A percentile compares a stretch with the other conserved stretches of the same genome.
These are phyloP conservation scores for Colletotrichum sp. DNA, from an alignment of 2,329 filamentous ascomycete genomes.

Conservation along the genomic window DNA sequence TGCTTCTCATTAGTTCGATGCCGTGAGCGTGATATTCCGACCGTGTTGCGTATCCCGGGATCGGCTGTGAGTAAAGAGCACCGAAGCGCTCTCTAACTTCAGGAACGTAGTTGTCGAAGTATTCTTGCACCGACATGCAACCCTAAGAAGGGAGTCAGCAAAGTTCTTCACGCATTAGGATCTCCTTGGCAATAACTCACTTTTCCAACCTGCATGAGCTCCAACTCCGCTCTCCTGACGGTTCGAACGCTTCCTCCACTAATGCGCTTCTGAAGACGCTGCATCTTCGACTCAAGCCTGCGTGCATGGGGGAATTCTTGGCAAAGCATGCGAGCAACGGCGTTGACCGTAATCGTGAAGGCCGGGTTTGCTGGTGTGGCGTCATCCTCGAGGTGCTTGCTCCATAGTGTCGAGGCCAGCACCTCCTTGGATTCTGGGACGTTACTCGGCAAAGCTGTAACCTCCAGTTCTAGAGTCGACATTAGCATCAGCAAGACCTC, in stretches of 20 bases:
- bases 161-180: too few relatives aligned
- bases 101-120: conserved; percentile 47
- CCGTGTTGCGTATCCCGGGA: conserved; percentile 32
- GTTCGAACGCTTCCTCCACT: conserved; percentile 41
- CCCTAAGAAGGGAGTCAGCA: conserved; percentile 35
- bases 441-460: conserved; percentile 40
- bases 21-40: conserved; percentile 46
- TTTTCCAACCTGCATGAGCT: conserved; percentile 56
- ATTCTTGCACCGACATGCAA: conserved; percentile 37
- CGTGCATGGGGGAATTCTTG: conserved; percentile 36
- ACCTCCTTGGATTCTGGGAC: conserved; percentile 35
- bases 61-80: conserved; percentile 39
- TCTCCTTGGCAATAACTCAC: conserved; percentile 34
- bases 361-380: conserved; percentile 30
- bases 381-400: conserved; percentile 41
- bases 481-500: neutral
- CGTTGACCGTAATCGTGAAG: conserved; percentile 39
- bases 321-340: conserved; percentile 41
- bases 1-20: conserved; percentile 43
- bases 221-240: conserved; percentile 54
- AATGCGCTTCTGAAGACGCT: conserved; percentile 39
- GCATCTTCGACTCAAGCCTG: conserved; percentile 37
- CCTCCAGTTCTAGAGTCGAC: conserved; percentile 50
- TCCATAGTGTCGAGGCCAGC: conserved; percentile 45
- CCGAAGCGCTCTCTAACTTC: conserved; percentile 47